phyloP scores from a whole-genome alignment of 345 rosid species.

The Lepidium africanum region DNA sequence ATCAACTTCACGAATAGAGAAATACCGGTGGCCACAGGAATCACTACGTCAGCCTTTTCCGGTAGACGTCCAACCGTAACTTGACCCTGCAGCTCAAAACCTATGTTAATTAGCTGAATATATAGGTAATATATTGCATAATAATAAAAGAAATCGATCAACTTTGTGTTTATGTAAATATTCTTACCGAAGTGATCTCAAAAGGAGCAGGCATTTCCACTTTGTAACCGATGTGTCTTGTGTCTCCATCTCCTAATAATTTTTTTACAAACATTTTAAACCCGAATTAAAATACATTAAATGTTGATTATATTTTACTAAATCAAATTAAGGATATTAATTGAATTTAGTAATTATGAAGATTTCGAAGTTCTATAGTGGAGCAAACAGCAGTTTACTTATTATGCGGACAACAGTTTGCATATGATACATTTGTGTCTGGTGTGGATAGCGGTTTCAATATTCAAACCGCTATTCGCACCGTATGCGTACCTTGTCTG shows the following conservation, averaged over 20 bases:
- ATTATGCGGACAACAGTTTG: no score
- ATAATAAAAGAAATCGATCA: background rate
- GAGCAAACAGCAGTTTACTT: no score
- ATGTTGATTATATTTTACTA: no score
- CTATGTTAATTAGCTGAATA: background rate
- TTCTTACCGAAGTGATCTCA: constrained; percentile 63
- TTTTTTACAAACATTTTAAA: background rate
- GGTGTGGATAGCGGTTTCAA: no score
- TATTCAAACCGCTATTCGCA: no score
- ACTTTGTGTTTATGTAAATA: background rate
- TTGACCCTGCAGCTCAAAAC: constrained; percentile 30
- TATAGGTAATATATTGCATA: background rate
- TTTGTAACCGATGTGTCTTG: constrained; percentile 67
- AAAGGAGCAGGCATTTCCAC: constrained; percentile 73
- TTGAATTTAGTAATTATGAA: no score
- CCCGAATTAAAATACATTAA: background rate
- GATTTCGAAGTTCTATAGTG: no score
- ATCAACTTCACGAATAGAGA: background rate
- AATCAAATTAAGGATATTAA: no score
- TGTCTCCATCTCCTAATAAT: constrained; percentile 74
- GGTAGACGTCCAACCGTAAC: constrained; percentile 74
- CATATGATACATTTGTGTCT: no score
- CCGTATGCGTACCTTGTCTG: no score
- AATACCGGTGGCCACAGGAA: constrained; percentile 86
- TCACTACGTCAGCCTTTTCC: constrained; percentile 78